Base-by-base conservation (phyloP, 1,284 basidiomycete species). In the Ustilago loliicola region DNA sequence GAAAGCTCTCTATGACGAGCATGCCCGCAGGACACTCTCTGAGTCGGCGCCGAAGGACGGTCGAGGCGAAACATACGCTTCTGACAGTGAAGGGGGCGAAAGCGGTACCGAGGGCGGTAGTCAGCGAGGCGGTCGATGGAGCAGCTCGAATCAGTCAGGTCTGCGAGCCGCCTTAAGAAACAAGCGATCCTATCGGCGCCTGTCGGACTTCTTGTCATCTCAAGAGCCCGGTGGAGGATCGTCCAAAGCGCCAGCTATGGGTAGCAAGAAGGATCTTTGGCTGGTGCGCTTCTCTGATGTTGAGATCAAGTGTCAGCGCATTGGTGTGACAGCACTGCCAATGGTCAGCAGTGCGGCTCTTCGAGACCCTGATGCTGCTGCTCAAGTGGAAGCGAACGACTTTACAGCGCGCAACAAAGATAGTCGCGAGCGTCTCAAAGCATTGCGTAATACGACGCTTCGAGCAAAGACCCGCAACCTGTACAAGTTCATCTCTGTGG, bases 281-380 rank as follows among this genome's bases (percentile, higher is more conserved):
- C 89, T 96, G 61, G 93, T 99, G 0, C 90, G 92, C 15, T 98
- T 99, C 88, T 95, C 95, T 63, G 96, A 99, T 85, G 96, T 99
- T 52, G 92, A 95, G 13, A 88, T 99, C 51, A 90, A 94, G 58
- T 98, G 96, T 86, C 94, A 96, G 83, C 90, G 94, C 60, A 93
- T 91, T 1, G 96, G 96, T 11, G 93, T 92, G 10, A 99, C 96
- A 0, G 92, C 92, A 5, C 86, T 98, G 55, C 95, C 95, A 0
- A 87, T 97, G 67, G 92, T 91, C 10, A 90, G 93, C 9, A 85
- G 75, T 10, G 76, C 80, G 5, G 90, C 90, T n/a, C 63, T 80
- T 0, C 25, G 58, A n/a, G 58, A 47, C 19, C 53, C 10, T 23
- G 51, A 62, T 42, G 51, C n/a, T 15, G n/a, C 53, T 5, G 52